A percentile compares a stretch with the other conserved stretches of the same genome.
phyloP scores from a whole-genome alignment of 2,329 filamentous ascomycete species.

The Cadophora sp. region DNA sequence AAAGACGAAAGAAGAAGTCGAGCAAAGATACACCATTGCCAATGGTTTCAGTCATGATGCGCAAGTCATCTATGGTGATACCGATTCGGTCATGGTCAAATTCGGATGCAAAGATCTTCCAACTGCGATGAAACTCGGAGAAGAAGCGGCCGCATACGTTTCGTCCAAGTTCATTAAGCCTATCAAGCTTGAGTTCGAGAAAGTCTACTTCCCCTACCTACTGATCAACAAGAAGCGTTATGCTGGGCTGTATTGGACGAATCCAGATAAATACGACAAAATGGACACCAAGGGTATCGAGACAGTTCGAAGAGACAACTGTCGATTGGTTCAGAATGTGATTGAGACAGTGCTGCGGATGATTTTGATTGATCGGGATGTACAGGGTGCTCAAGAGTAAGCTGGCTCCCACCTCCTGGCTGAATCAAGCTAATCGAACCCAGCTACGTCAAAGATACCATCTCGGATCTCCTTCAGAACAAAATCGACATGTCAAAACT shows the following conservation, averaged over 20 bases:
- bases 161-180: slow-evolving; percentile 93
- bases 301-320: slow-evolving; percentile 96
- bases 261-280: slow-evolving; percentile 93
- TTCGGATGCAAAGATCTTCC: slow-evolving; percentile 88
- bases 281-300: slow-evolving; percentile 99
- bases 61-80: slow-evolving; percentile 98
- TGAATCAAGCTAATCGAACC: slow-evolving; percentile 39
- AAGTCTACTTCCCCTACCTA: slow-evolving; percentile 97
- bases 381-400: slow-evolving; percentile 91
- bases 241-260: slow-evolving; percentile 97
- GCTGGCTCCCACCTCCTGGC: slow-evolving; percentile 46
- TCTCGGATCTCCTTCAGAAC: slow-evolving; percentile 94
- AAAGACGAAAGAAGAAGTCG: slow-evolving; percentile 95
- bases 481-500: slow-evolving; percentile 99
- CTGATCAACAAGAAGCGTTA: slow-evolving; percentile 99
- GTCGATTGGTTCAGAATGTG: slow-evolving; percentile 91
- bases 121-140: slow-evolving; percentile 92
- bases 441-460: slow-evolving; percentile 95
- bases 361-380: slow-evolving; percentile 92
- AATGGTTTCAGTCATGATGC: slow-evolving; percentile 96
- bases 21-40: slow-evolving; percentile 85
- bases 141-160: slow-evolving; percentile 88
- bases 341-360: slow-evolving; percentile 96
- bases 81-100: slow-evolving; percentile 99
- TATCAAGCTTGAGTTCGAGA: slow-evolving; percentile 99